Percentiles rank a stretch among this genome's conserved stretches.
These are phyloP conservation scores for Parafenestella ontariensis DNA, from an alignment of 2,329 filamentous ascomycete genomes.

Conservation along the genomic window DNA sequence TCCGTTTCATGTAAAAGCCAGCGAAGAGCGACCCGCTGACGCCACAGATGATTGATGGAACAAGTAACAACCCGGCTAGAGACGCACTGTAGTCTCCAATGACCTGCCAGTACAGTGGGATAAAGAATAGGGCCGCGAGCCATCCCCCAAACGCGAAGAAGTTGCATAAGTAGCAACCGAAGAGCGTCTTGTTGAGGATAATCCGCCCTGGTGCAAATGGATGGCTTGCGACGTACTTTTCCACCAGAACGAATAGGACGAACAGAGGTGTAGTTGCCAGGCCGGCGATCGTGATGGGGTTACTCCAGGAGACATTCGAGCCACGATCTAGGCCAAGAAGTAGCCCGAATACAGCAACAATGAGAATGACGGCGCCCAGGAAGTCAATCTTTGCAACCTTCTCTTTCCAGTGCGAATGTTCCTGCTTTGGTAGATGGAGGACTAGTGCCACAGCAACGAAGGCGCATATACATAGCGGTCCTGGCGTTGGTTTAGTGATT, in stretches of 20 bases:
- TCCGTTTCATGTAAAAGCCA: constrained; percentile 72
- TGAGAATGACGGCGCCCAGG: constrained; percentile 70
- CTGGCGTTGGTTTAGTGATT: too few species aligned
- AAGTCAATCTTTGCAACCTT: constrained; percentile 77
- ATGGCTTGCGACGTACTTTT: constrained; percentile 70
- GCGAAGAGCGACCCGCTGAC: constrained; percentile 70
- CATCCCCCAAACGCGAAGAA: constrained; percentile 72
- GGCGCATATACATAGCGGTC: constrained; percentile 72
- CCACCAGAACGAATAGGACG: constrained; percentile 70
- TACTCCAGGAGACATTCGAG: constrained; percentile 73
- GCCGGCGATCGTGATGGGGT: constrained; percentile 64
- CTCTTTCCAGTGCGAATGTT: constrained; percentile 67
- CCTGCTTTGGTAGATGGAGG: constrained; percentile 66
- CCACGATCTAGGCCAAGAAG: constrained; percentile 76
- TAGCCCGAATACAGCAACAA: constrained; percentile 69
- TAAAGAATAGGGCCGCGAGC: constrained; percentile 70
- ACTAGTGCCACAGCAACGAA: constrained; percentile 68
- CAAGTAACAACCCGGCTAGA: constrained; percentile 67
- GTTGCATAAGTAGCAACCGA: constrained; percentile 74
- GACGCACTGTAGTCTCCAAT: constrained; percentile 70
- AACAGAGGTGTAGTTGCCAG: constrained; percentile 68
- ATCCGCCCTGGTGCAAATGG: constrained; percentile 79
- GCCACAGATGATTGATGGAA: constrained; percentile 69
- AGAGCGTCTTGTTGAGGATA: constrained; percentile 70
- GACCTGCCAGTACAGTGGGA: constrained; percentile 81